Conservation (phyloP, 148 eudicot genomes). For the Vaccinium darrowii region DNA sequence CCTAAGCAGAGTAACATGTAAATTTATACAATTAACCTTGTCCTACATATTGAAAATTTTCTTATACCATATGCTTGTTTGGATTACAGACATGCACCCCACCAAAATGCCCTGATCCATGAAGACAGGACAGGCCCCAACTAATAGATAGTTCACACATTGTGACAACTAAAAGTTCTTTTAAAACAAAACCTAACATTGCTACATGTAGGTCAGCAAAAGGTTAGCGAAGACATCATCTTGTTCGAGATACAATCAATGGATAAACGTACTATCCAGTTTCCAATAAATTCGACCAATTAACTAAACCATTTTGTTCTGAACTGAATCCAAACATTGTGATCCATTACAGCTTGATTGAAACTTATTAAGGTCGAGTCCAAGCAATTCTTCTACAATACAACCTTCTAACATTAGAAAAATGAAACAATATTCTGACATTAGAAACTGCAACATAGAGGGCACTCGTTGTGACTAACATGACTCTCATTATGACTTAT, state of each 20-base stretch:
- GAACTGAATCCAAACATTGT: not conserved
- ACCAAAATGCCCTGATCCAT: not conserved
- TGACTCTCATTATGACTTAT: not conserved
- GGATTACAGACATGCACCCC: not conserved
- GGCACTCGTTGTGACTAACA: not conserved
- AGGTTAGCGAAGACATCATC: not conserved
- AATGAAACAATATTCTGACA: not conserved
- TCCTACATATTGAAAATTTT: not conserved
- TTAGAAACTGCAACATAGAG: constrained; percentile 4
- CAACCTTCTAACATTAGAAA: not conserved
- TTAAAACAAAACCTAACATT: not conserved
- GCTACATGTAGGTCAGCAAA: not conserved
- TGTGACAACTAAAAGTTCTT: not conserved
- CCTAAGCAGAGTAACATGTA: not conserved
- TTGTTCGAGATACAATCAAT: not conserved
- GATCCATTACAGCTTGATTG: not conserved
- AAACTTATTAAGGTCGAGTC: not conserved
- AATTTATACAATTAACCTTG: not conserved
- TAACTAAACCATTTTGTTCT: not conserved
- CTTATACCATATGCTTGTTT: not conserved
- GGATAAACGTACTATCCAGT: not conserved
- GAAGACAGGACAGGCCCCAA: not conserved
- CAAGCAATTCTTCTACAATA: not conserved
- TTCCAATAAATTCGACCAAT: not conserved
- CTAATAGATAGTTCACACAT: not conserved